Percentiles rank a stretch among this genome's conserved stretches.
Conservation (phyloP, 345 rosid species). For the Hibiscus trionum region DNA sequence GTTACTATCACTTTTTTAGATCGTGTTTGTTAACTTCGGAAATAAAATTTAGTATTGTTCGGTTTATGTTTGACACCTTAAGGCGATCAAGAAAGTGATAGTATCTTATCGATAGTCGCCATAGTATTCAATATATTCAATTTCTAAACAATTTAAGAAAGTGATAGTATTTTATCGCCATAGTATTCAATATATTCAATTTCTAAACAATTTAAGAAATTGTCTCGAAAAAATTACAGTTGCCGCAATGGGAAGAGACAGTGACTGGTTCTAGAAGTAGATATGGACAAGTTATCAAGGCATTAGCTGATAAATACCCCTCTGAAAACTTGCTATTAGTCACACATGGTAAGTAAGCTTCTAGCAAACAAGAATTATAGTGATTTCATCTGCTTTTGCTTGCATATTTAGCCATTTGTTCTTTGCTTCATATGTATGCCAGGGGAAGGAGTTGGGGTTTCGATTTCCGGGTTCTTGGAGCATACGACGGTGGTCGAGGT, state of each 20-base stretch:
- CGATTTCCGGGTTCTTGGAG: conserved; percentile 49
- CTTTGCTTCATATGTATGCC: conserved; percentile 13
- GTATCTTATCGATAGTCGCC: too few relatives aligned
- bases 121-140: too few relatives aligned
- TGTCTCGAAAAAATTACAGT: conserved; percentile 23
- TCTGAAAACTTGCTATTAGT: conserved; percentile 68
- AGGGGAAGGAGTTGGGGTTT: conserved; percentile 90
- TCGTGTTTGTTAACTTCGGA: too few relatives aligned
- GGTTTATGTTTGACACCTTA: too few relatives aligned
- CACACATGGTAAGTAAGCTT: conserved; percentile 56
- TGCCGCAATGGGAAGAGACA: conserved; percentile 73
- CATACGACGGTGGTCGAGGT: conserved; percentile 47
- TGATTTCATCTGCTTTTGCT: not conserved
- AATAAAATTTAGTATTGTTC: too few relatives aligned
- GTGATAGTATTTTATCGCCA: too few relatives aligned
- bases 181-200: too few relatives aligned
- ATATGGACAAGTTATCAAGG: conserved; percentile 44
- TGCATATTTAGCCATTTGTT: not conserved
- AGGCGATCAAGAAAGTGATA: too few relatives aligned
- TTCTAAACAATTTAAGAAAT: too few relatives aligned
- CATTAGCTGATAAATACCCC: conserved; percentile 72
- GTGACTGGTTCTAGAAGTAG: conserved; percentile 37
- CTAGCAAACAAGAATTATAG: not conserved
- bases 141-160: too few relatives aligned
- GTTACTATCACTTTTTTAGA: too few relatives aligned